Percentiles rank a stretch among this genome's conserved stretches.
These are phyloP conservation scores for Fusarium pseudograminearum DNA, from an alignment of 2,329 filamentous ascomycete genomes.

Conservation along the genomic window DNA sequence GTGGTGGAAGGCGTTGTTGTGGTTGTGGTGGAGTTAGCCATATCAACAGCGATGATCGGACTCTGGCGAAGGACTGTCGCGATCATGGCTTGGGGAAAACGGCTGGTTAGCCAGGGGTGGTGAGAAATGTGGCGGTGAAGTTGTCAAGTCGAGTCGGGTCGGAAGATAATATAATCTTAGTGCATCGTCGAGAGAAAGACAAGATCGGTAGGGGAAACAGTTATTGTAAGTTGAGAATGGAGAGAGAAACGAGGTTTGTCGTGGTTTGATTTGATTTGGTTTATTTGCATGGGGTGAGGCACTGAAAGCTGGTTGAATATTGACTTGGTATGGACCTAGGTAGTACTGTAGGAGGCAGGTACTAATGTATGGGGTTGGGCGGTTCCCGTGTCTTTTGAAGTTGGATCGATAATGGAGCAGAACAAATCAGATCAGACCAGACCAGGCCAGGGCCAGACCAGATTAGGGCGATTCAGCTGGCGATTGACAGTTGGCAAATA, in stretches of 20 bases:
- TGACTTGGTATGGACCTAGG: background rate
- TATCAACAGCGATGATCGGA: constrained; percentile 36
- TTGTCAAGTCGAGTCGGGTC: constrained; percentile 19
- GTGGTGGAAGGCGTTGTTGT: constrained; percentile 29
- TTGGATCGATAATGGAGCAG: constrained; percentile 23
- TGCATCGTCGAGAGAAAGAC: constrained; percentile 38
- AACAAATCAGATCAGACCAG: constrained; percentile 11
- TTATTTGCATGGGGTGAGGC: constrained; percentile 30
- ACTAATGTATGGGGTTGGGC: constrained; percentile 20
- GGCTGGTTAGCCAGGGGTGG: constrained; percentile 25
- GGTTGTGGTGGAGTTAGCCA: constrained; percentile 38
- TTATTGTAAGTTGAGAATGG: background rate
- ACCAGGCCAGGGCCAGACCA: background rate
- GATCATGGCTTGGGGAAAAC: constrained; percentile 34
- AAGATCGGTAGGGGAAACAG: background rate
- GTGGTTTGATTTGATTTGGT: constrained; percentile 9
- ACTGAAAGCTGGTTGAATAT: constrained; percentile 2
- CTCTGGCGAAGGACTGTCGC: constrained; percentile 32
- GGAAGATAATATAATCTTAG: constrained; percentile 25
- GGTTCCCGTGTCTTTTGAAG: constrained; percentile 23
- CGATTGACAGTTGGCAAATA: constrained; percentile 27
- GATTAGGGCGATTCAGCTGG: constrained; percentile 20
- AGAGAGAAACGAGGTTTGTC: constrained; percentile 18
- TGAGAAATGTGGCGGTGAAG: constrained; percentile 28
- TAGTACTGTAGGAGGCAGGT: background rate